Conservation (phyloP, 2,329 filamentous ascomycete genomes). For the Rhynchosporium secalis region DNA sequence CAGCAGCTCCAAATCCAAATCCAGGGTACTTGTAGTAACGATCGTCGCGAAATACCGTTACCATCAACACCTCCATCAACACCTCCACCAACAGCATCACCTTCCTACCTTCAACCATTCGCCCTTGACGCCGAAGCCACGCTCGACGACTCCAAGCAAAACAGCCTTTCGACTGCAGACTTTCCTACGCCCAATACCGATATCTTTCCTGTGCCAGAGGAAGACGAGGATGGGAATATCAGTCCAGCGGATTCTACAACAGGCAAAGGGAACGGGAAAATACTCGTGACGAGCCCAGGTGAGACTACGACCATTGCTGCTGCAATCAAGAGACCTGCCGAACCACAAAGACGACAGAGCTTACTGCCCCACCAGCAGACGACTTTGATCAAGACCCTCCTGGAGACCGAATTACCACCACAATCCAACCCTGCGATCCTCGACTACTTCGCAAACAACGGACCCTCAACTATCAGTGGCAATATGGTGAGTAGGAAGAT, state of each 20-base stretch:
- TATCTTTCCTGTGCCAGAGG: constrained; percentile 30
- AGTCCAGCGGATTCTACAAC: constrained; percentile 1
- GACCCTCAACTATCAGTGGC: constrained; percentile 35
- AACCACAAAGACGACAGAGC: constrained; percentile 43
- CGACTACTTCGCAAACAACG: constrained; percentile 40
- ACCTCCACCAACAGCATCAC: constrained; percentile 12
- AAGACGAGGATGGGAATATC: constrained; percentile 24
- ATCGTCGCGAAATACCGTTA: constrained; percentile 26
- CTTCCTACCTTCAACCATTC: constrained; percentile 20
- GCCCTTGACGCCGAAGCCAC: constrained; percentile 13
- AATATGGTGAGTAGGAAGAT: constrained; percentile 74
- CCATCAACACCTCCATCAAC: constrained; percentile 10
- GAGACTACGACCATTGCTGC: constrained; percentile 12
- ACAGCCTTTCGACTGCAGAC: constrained; percentile 34
- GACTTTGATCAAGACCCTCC: constrained; percentile 53
- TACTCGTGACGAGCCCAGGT: constrained; percentile 8
- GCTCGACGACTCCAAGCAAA: constrained; percentile 30
- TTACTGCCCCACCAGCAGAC: constrained; percentile 48
- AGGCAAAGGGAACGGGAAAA: neutral
- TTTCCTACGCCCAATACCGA: constrained; percentile 39
- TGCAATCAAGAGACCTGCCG: constrained; percentile 30
- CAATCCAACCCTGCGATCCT: constrained; percentile 39
- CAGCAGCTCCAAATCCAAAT: neutral
- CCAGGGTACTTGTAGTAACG: constrained; percentile 20
- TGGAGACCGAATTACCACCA: constrained; percentile 45